Evolutionary conservation across 805 yeast species (phyloP).

Genomic region (Ogataea polymorpha): DNA sequence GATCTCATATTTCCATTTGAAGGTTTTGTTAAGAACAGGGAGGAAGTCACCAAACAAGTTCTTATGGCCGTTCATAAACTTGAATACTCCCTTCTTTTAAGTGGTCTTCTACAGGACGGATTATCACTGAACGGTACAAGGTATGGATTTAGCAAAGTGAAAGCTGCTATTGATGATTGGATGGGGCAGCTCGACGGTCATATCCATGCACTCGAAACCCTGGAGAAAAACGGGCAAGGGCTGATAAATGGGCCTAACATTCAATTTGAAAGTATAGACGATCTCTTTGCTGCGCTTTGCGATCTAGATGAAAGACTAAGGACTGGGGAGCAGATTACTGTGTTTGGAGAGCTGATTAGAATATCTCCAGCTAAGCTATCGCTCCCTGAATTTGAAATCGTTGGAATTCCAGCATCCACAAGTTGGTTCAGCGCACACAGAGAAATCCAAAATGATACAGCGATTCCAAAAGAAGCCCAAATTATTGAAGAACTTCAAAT

Average conservation of each 20-base stretch:
- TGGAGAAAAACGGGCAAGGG: conserved; percentile 5
- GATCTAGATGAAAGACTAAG: conserved; percentile 1
- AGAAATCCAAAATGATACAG: background rate
- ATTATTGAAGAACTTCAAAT: conserved; percentile 40
- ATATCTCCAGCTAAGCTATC: background rate
- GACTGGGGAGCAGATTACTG: conserved; percentile 2
- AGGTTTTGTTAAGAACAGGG: conserved; percentile 8
- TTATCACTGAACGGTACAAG: conserved; percentile 2
- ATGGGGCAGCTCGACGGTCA: background rate
- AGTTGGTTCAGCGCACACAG: background rate
- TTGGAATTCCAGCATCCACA: background rate
- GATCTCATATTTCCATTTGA: conserved; percentile 4
- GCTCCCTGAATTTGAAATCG: background rate
- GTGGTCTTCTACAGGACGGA: conserved; percentile 6
- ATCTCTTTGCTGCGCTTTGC: background rate
- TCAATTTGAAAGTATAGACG: background rate
- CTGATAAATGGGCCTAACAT: background rate
- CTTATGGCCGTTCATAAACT: background rate
- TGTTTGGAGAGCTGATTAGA: conserved; percentile 1
- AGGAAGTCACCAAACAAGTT: background rate
- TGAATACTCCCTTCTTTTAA: background rate
- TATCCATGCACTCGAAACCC: background rate
- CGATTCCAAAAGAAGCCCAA: background rate
- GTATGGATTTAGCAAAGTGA: background rate
- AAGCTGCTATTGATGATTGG: background rate